Evolutionary conservation across 2,329 filamentous ascomycete species (phyloP).

Genomic region (Cladosporium colombiae): DNA sequence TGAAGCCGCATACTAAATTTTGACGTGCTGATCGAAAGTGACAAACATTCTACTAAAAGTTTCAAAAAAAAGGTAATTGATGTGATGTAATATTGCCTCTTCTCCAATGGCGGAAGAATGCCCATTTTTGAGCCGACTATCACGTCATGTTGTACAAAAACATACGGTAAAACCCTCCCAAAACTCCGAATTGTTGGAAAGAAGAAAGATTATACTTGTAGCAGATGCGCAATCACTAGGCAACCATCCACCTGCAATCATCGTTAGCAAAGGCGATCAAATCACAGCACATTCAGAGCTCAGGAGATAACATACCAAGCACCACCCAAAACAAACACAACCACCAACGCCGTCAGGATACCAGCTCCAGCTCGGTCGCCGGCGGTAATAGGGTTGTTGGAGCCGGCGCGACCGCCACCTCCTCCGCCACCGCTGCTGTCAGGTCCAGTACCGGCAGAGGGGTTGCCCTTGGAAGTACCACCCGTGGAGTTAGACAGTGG

Average conservation of each 20-base stretch:
- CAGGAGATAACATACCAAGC: constrained; percentile 17
- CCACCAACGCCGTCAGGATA: constrained; percentile 17
- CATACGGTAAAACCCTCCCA: background rate
- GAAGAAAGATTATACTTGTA: background rate
- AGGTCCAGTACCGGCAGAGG: constrained; percentile 41
- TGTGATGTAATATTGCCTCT: background rate
- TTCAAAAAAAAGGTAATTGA: background rate
- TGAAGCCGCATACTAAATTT: too few species aligned
- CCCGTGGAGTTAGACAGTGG: constrained; percentile 53
- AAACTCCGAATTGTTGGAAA: background rate
- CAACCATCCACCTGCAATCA: constrained; percentile 18
- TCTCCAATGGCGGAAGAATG: background rate
- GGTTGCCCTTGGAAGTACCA: constrained; percentile 53
- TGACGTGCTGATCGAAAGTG: too few species aligned
- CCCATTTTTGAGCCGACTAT: background rate
- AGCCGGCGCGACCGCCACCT: constrained; percentile 31
- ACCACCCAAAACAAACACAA: constrained; percentile 20
- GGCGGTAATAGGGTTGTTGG: constrained; percentile 50
- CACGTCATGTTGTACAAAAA: background rate
- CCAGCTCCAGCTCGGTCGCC: constrained; percentile 70
- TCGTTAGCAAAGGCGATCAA: background rate
- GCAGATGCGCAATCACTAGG: background rate
- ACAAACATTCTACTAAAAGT: background rate
- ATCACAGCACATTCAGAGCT: background rate
- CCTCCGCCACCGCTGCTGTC: constrained; percentile 38